phyloP scores from a whole-genome alignment of 148 eudicot genomes.

The Rhododendron williamsianum region DNA sequence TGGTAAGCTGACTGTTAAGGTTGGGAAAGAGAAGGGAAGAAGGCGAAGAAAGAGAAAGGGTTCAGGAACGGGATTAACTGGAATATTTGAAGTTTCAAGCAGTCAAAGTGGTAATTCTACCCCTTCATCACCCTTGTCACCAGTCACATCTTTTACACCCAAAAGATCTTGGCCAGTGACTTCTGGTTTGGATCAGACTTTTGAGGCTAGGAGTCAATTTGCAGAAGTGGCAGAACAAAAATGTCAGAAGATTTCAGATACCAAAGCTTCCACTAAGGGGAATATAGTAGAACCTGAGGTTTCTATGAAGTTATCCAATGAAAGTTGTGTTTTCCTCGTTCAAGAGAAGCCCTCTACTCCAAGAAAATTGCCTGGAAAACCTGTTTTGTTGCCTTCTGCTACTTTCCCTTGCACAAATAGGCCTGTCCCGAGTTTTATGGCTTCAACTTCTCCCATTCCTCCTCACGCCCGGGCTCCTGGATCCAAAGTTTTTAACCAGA shows the following conservation, averaged over 20 bases:
- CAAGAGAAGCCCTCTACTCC: constrained; percentile 28
- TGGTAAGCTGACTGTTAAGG: constrained; percentile 51
- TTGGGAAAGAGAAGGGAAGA: constrained; percentile 58
- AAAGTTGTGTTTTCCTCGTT: constrained; percentile 3
- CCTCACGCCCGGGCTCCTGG: constrained; percentile 76
- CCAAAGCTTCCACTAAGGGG: constrained; percentile 17
- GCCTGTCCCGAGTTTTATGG: constrained; percentile 16
- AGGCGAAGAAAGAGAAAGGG: constrained; percentile 60
- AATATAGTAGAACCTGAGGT: constrained; percentile 16
- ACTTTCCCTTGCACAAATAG: constrained; percentile 43
- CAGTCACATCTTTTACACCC: constrained; percentile 38
- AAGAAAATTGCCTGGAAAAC: constrained; percentile 25
- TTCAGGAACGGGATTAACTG: constrained; percentile 31
- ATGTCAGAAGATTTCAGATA: constrained; percentile 17
- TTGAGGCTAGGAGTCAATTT: constrained; percentile 21
- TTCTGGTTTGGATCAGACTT: constrained; percentile 22
- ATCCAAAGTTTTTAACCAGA: constrained; percentile 31
- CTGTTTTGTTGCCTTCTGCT: constrained; percentile 52
- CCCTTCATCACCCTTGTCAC: constrained; percentile 87
- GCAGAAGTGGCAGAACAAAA: constrained; percentile 5
- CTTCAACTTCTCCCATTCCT: constrained; percentile 37
- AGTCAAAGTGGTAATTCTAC: constrained; percentile 93
- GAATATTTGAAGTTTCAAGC: constrained; percentile 67
- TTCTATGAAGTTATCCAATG: constrained; percentile 20
- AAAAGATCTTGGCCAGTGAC: constrained; percentile 30